Base-by-base conservation (phyloP, 441 rosid species). In the Monsonia emarginata region DNA sequence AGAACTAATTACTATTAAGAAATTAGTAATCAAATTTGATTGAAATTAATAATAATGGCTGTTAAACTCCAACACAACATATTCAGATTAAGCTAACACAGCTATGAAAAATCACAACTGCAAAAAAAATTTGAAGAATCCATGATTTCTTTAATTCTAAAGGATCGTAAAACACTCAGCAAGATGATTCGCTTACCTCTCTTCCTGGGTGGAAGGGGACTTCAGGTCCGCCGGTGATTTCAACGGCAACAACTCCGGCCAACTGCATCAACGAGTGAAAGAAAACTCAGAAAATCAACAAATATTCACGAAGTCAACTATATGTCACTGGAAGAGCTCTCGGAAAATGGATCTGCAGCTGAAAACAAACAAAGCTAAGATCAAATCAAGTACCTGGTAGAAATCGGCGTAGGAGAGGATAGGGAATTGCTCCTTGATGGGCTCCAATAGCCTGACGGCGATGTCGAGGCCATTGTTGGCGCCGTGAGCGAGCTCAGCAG, bases 201-300 rank as follows among this genome's bases (percentile, higher is more conserved):
- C 96, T 87, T 67, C 97, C 98, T 0, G 91, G 96, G 74, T 94
- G 98, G 88, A 94, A 91, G 34, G 95, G 95, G 58, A 94, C 4
- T 22, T 94, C 98, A 71, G 97, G 97, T 28, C 98, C 98, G 65
- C 98, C 97, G 4, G 97, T 86, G 25, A 94, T 44, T 76, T 91
- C 97, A 24, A 91, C 89, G 14, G 82, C 98, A 22, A 91, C 95
- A 72, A 94, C 95, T 68, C 97, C 97, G 64, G 97, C 98, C 42
- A 91, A 81, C 97, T 93, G 73, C 72, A 57, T 1, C 14, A 66
- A 0, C 7, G 11, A 36, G 13, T 13, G 10, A 52, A 30, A n/a
- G n/a, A 28, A 26, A 13, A 5, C 1, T 19, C 56, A 59, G 21
- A 24, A n/a, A 1, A 26, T 36, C 2, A 5, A 11, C 13, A 8